Evolutionary conservation across 176 grass and related monocot genomes (phyloP), one percentile per base, ranked within the genome.

Genomic region (Zoysia pacifica): DNA sequence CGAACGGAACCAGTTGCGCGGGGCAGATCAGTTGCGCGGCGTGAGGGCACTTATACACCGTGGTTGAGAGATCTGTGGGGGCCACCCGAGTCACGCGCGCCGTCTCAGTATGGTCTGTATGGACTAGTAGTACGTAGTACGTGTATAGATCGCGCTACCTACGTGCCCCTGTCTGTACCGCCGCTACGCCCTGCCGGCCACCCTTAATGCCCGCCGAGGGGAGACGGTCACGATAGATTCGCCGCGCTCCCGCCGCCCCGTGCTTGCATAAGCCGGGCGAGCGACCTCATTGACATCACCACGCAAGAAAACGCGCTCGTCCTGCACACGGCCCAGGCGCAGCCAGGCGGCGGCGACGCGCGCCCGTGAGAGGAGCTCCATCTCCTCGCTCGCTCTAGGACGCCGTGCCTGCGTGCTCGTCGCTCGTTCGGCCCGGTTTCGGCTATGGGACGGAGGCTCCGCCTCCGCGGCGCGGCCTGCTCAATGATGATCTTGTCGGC

Each of bases 401-500:
- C 13, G 55, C 36, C 74, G 19, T 40, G 54, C 58, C 16, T 11
- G 28, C 47, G 4, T 45, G 36, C 44, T 37, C 43, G 51, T 43
- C 3, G 51, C 43, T 38, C 28, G 28, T 28, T 28, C 28, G 28
- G 0, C 28, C 66, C 47, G 73, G 11, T 28, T 28, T 7, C 11
- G 61, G 41, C 9, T 53, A 81, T 81, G 79, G 28, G 28, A 3
- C 51, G 8, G 52, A 28, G 52, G 40, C 39, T 54, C 11, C 12
- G 64, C 64, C 39, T 54, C 11, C 12, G 64, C 64, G 64, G 16
- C 38, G 28, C 47, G 11, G 49, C 28, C 2, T 88, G 54, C 76
- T 69, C 81, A 41, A 38, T 59, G 82, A 49, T 89, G 48, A 10
- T 85, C 6, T n/a, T 89, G 1, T 43, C 48, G 2, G 59, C 49